A percentile compares a stretch with the other conserved stretches of the same genome.
Evolutionary conservation across 768 basidiomycete genomes (phyloP).

Genomic region (Lepiota subincarnata): DNA sequence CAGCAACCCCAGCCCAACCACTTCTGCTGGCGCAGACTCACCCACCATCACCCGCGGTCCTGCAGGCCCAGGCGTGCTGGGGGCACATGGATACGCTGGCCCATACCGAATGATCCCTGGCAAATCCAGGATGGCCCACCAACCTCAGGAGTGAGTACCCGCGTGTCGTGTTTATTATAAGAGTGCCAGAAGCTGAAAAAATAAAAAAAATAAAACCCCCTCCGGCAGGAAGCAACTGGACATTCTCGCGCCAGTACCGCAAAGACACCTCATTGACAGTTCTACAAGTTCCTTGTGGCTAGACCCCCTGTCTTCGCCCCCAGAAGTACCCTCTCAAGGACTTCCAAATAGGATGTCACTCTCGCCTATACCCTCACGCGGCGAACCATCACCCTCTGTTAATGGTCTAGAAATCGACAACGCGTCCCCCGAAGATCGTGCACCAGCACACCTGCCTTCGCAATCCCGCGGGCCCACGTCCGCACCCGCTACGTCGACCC

Average conservation of each 20-base stretch:
- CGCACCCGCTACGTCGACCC: background rate
- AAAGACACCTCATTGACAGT: conserved; percentile 58
- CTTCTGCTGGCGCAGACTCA: conserved; percentile 9
- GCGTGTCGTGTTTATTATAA: background rate
- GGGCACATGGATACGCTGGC: background rate
- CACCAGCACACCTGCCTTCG: conserved; percentile 2
- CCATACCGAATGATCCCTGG: conserved; percentile 11
- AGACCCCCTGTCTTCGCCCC: conserved; percentile 26
- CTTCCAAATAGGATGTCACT: background rate
- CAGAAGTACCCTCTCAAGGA: background rate
- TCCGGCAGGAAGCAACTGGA: conserved; percentile 14
- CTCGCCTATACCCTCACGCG: background rate
- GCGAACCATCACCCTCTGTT: background rate
- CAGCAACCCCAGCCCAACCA: conserved; percentile 24
- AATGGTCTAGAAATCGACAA: too few species aligned
- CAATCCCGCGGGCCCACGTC: background rate
- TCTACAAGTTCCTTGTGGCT: conserved; percentile 62
- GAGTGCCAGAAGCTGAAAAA: background rate
- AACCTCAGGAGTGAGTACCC: background rate
- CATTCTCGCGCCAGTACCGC: conserved; percentile 65
- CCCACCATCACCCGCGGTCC: background rate
- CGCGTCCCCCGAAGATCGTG: background rate
- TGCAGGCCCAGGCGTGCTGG: background rate
- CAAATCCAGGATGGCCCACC: conserved; percentile 1
- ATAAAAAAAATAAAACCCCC: too few species aligned